Percentiles rank a stretch among this genome's conserved stretches.
Conservation (phyloP, 495 filamentous ascomycete species). For the Cercophora samala region DNA sequence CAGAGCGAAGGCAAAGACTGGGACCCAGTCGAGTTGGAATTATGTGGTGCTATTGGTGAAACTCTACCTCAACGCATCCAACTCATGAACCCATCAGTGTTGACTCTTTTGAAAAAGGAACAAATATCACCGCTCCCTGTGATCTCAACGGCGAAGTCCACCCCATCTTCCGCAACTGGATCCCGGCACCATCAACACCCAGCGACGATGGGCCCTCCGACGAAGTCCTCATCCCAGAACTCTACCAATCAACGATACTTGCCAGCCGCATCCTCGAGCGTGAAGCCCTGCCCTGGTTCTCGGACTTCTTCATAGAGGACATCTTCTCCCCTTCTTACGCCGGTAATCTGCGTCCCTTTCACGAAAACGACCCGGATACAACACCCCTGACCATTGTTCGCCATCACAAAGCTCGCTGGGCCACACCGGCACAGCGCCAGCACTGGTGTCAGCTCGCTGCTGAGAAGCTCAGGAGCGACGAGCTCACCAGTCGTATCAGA, state of each 20-base stretch:
- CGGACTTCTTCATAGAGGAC: conserved; percentile 38
- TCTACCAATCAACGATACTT: conserved; percentile 26
- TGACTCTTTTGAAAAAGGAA: conserved; percentile 1
- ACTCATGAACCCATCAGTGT: background rate
- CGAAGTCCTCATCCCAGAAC: conserved; percentile 8
- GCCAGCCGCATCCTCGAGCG: conserved; percentile 36
- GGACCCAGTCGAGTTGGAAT: background rate
- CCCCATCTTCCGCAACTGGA: conserved; percentile 36
- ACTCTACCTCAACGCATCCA: background rate
- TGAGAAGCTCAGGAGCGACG: background rate
- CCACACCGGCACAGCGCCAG: background rate
- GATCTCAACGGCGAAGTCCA: conserved; percentile 20
- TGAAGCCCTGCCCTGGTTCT: conserved; percentile 35
- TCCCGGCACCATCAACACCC: conserved; percentile 1
- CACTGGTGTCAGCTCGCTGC: background rate
- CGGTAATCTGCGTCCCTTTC: conserved; percentile 19
- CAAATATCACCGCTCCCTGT: background rate
- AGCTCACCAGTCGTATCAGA: background rate
- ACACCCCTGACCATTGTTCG: background rate
- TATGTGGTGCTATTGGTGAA: conserved; percentile 2
- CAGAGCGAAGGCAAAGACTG: background rate
- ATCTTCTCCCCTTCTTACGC: conserved; percentile 34
- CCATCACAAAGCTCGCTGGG: background rate
- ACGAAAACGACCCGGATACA: background rate
- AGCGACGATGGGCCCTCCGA: conserved; percentile 14